These are phyloP conservation scores for Globisporangium nagaii DNA, from an alignment of 352 stramenopile species.

Conservation along the genomic window DNA sequence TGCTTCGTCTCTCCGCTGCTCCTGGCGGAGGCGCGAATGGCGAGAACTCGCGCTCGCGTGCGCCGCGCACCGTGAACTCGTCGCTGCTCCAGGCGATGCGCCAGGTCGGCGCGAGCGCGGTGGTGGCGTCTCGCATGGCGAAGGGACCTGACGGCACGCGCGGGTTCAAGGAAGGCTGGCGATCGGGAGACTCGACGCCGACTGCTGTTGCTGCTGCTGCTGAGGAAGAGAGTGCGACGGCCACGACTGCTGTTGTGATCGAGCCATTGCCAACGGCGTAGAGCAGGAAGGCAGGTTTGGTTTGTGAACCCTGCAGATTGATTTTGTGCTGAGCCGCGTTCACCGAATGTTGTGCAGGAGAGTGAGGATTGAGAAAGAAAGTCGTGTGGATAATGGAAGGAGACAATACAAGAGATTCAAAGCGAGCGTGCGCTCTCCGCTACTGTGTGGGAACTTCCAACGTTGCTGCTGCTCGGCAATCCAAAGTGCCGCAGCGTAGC, in stretches of 20 bases:
- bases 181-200: too few relatives aligned
- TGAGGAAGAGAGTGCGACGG: neutral
- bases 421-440: too few relatives aligned
- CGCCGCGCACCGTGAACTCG: constrained; percentile 56
- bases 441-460: too few relatives aligned
- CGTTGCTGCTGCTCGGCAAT: too few relatives aligned
- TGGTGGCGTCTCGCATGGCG: constrained; percentile 60
- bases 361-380: too few relatives aligned
- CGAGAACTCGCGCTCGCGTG: constrained; percentile 21
- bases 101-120: constrained; percentile 49
- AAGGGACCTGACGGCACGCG: constrained; percentile 70
- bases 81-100: constrained; percentile 63
- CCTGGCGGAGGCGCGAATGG: constrained; percentile 4
- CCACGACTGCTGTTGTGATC: neutral
- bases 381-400: too few relatives aligned
- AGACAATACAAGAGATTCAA: too few relatives aligned
- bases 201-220: neutral
- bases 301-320: too few relatives aligned
- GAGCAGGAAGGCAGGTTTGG: too few relatives aligned
- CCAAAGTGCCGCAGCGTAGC: too few relatives aligned
- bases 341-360: too few relatives aligned
- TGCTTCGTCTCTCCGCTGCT: constrained; percentile 35
- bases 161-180: constrained; percentile 60
- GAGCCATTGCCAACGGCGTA: neutral
- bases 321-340: too few relatives aligned